These are phyloP conservation scores for Dioscorea zingiberensis DNA, from an alignment of 106 monocot species.

Conservation along the genomic window DNA sequence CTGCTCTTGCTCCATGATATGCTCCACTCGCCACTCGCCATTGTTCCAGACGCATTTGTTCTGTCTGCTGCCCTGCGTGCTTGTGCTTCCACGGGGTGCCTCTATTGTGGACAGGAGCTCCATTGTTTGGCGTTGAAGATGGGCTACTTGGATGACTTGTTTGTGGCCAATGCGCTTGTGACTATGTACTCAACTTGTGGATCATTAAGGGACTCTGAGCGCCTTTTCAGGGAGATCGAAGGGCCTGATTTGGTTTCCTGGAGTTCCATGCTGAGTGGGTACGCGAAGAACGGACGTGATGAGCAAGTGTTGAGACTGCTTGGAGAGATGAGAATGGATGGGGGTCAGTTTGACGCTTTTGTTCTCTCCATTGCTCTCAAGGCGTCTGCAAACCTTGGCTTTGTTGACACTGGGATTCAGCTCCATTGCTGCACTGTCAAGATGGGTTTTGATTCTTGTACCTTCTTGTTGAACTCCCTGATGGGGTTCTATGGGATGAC, in stretches of 20 bases:
- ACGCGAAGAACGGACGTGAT: conserved; percentile 19
- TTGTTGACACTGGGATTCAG: conserved; percentile 15
- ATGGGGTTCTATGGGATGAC: conserved; percentile 32
- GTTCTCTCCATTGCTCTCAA: conserved; percentile 28
- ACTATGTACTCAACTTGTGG: conserved; percentile 28
- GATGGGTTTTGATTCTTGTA: conserved; percentile 8
- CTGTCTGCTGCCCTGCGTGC: conserved; percentile 24
- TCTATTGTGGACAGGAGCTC: conserved; percentile 13
- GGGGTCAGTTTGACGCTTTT: conserved; percentile 22
- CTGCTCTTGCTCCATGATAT: conserved; percentile 17
- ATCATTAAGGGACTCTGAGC: conserved; percentile 12
- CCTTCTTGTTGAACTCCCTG: conserved; percentile 27
- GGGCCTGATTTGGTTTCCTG: conserved; percentile 44
- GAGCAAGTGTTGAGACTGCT: conserved; percentile 18
- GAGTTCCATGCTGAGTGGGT: conserved; percentile 28
- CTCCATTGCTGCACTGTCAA: conserved; percentile 28
- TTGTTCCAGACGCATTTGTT: conserved; percentile 24
- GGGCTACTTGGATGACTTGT: conserved; percentile 26
- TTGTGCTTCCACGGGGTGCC: conserved; percentile 14
- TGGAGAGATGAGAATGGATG: conserved; percentile 13
- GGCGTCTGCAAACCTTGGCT: conserved; percentile 11
- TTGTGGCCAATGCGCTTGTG: conserved; percentile 34
- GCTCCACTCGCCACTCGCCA: neutral
- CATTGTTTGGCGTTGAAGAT: conserved; percentile 24
- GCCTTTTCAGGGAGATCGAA: conserved; percentile 14